phyloP scores from a whole-genome alignment of 176 grass and related monocot species.

The Rhynchospora pubera region DNA sequence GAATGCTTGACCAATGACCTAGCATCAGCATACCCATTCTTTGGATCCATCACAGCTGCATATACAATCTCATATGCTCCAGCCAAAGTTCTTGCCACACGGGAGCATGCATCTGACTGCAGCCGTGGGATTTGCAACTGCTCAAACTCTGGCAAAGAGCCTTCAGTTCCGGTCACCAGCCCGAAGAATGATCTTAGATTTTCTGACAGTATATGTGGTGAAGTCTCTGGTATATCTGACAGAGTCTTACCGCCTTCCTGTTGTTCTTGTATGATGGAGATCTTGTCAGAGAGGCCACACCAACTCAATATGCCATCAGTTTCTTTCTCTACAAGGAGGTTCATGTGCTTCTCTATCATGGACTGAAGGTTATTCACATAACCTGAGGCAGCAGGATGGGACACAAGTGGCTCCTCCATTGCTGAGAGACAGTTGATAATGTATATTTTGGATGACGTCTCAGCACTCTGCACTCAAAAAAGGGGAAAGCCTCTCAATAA shows the following conservation, averaged over 20 bases:
- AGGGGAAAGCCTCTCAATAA: conserved; percentile 7
- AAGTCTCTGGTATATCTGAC: conserved; percentile 57
- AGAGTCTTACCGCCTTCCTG: conserved; percentile 28
- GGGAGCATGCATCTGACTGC: conserved; percentile 56
- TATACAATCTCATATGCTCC: conserved; percentile 73
- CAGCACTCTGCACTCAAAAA: conserved; percentile 48
- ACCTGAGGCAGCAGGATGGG: conserved; percentile 54
- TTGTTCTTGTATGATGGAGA: conserved; percentile 63
- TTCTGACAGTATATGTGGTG: conserved; percentile 52
- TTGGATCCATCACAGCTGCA: conserved; percentile 64
- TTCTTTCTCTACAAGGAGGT: conserved; percentile 63
- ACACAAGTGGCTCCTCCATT: conserved; percentile 74
- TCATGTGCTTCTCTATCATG: conserved; percentile 52
- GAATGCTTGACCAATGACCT: conserved; percentile 76
- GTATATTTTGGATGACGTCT: conserved; percentile 77
- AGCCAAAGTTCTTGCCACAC: conserved; percentile 60
- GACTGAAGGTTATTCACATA: conserved; percentile 57
- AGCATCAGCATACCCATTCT: conserved; percentile 78
- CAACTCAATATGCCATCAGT: conserved; percentile 56
- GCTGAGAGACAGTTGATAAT: conserved; percentile 96
- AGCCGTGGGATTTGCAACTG: conserved; percentile 75
- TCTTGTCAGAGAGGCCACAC: conserved; percentile 63
- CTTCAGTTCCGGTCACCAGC: conserved; percentile 67
- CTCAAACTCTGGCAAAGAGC: conserved; percentile 88
- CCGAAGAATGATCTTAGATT: conserved; percentile 77